phyloP scores from a whole-genome alignment of 2,329 filamentous ascomycete genomes.

The Aspergillus ustus region DNA sequence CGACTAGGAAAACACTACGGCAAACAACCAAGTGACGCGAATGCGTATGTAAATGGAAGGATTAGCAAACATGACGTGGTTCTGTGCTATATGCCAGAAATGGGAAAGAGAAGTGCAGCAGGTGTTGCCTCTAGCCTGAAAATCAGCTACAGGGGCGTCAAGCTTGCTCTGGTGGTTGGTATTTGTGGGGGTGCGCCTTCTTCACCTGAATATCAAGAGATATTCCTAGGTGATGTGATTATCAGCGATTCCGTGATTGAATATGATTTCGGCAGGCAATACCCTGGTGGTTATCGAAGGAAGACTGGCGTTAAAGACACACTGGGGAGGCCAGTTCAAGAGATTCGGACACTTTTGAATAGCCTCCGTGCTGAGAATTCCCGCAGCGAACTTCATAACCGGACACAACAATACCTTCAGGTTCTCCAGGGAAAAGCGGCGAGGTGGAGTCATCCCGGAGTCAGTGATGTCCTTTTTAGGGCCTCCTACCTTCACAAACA shows the following conservation, averaged over 20 bases:
- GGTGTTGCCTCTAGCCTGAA: neutral
- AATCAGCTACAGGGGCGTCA: neutral
- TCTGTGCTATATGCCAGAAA: conserved; percentile 6
- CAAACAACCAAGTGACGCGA: conserved; percentile 5
- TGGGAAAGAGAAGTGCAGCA: conserved; percentile 5
- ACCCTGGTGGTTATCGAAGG: neutral
- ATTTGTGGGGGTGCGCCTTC: too few relatives aligned
- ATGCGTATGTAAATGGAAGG: conserved; percentile 4
- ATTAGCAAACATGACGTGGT: conserved; percentile 5
- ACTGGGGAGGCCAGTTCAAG: neutral
- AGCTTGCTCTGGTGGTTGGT: conserved; percentile 2
- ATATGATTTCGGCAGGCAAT: conserved; percentile 7
- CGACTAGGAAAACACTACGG: neutral
- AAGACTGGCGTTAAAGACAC: neutral
- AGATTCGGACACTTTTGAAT: neutral
- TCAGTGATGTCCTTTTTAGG: conserved; percentile 2
- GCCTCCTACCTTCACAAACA: conserved; percentile 1
- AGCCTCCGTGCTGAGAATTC: neutral
- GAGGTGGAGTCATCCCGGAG: neutral
- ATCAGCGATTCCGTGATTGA: conserved; percentile 6
- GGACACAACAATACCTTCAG: neutral
- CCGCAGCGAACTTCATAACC: neutral
- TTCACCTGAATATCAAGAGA: neutral
- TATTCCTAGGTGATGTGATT: conserved; percentile 9
- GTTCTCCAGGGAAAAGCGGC: neutral